phyloP scores from a whole-genome alignment of 2,329 filamentous ascomycete species.

The Metarhizium rileyi region DNA sequence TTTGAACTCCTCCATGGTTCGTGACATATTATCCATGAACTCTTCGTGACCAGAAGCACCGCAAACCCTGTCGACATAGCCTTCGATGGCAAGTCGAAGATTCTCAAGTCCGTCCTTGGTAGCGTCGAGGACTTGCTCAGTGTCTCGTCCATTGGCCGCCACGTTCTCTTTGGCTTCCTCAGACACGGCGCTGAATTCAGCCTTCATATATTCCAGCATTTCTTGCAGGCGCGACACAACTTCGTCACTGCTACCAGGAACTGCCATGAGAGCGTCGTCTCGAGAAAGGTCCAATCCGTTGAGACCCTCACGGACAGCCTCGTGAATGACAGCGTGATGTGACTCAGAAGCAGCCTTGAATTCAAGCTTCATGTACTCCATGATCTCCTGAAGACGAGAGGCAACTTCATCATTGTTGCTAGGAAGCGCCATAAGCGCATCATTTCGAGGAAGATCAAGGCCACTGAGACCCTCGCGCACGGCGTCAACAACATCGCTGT shows the following conservation, averaged over 20 bases:
- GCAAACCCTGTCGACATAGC: constrained; percentile 64
- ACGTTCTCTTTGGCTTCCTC: constrained; percentile 68
- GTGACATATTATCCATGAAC: constrained; percentile 59
- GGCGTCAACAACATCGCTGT: constrained; percentile 54
- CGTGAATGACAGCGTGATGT: constrained; percentile 50
- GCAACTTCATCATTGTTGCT: constrained; percentile 41
- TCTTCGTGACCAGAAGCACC: constrained; percentile 67
- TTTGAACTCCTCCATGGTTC: constrained; percentile 56
- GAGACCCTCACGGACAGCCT: background rate
- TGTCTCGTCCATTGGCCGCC: constrained; percentile 67
- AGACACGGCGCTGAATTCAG: constrained; percentile 50
- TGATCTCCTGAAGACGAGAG: constrained; percentile 53
- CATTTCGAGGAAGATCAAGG: constrained; percentile 35
- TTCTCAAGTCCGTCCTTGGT: constrained; percentile 80
- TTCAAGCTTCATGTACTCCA: constrained; percentile 48
- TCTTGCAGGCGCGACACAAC: constrained; percentile 51
- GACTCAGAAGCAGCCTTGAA: constrained; percentile 51
- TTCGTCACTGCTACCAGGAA: constrained; percentile 31
- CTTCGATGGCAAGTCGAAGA: constrained; percentile 70
- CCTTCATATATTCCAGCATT: constrained; percentile 49
- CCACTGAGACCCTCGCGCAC: constrained; percentile 49
- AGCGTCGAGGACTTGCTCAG: constrained; percentile 79
- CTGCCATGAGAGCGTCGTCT: background rate
- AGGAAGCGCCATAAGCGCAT: constrained; percentile 30
- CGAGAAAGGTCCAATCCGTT: background rate